Base-by-base conservation (phyloP, 805 yeast genomes). In the Danielia oregonensis region DNA sequence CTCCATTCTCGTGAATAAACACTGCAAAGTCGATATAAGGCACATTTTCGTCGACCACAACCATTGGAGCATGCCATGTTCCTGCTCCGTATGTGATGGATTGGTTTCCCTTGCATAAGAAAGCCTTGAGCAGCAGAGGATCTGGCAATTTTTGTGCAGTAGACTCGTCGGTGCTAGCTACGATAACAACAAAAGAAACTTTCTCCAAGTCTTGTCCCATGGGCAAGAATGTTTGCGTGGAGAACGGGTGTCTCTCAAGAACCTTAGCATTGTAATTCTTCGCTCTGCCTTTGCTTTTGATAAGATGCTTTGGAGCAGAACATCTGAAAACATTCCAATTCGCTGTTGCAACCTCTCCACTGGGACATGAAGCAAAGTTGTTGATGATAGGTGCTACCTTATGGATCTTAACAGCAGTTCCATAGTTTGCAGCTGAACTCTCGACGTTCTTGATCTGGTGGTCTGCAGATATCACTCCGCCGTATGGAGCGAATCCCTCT, bases 61-160 rank as follows among this genome's bases (percentile, higher is more conserved):
- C 82, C 97, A 89, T 89, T 3, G 97, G 97, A 0, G 97, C 95
- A 55, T 89, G 97, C 97, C 97, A 89, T 4, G 82, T 76, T 1
- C 83, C 86, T 9, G 73, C 76, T 0, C 88, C 94, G 55, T 88
- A 88, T 0, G 96, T 89, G 4, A 89, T 87, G 0, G 95, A 85
- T 52, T 88, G 96, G 54, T 85, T 81, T 0, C 95, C 96, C 36
- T 63, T 71, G 44, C 89, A 86, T 5, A 77, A 45, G 49, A 88
- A 89, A 0, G 95, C 95, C 44, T 65, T 70, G 8, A 81, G 49
- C 0, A 74, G 60, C 2, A 61, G 46, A n/a, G 75, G 71, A 46
- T 83, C 85, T 0, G 96, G 96, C 27, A 79, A 48, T 6, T 54
- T 59, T 5, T 55, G 56, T 2, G 48, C 41, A 5, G 60, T 49